Evolutionary conservation across 352 stramenopile genomes (phyloP), one percentile per base, ranked within the genome.

Genomic region (Globisporangium paddicum): DNA sequence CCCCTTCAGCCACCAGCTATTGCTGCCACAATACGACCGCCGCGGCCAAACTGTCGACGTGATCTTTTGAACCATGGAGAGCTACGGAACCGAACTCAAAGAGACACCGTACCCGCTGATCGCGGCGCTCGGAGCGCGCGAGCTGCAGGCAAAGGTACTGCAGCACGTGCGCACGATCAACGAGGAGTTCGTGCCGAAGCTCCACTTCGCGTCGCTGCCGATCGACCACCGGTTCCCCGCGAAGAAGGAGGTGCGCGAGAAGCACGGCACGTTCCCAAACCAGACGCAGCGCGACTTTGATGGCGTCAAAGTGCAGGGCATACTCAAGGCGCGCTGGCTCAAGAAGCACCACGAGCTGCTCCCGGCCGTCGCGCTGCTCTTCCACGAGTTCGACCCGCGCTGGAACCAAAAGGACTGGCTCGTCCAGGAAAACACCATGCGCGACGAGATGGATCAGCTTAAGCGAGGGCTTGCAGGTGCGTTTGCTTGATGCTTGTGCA

Each of bases 321-420:
- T 96, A 14, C 67, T 94, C 49, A 96, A 96, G 60, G 66, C 75
- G 21, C 69, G 73, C 30, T 96, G 86, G 86, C 63, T 96, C 45
- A 93, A 93, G 72, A 96, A 96, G 53, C 84, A 94, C 60, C 86
- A 93, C 55, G 82, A 93, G 63, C 50, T 87, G 5, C 61, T 96
- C 32, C 86, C 86, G 9, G 83, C 83, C 0, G 83, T 91, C 13
- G 79, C 90, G 44, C 64, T 96, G 52, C 71, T 93, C 32, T 92
- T 94, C 56, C 79, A 94, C 45, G 86, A 90, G 58, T 94, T 90
- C 51, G 84, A 96, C 52, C 86, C 86, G 50, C 72, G 82, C 3
- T 89, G 82, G 75, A 86, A 67, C 34, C 68, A 67, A 18, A 71
- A 74, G 47, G 82, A 94, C 40, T 96, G 86, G 86, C 69, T 82